Evolutionary conservation across 441 rosid genomes (phyloP), one percentile per base, ranked within the genome.

Genomic region (Adansonia rubrostipa): DNA sequence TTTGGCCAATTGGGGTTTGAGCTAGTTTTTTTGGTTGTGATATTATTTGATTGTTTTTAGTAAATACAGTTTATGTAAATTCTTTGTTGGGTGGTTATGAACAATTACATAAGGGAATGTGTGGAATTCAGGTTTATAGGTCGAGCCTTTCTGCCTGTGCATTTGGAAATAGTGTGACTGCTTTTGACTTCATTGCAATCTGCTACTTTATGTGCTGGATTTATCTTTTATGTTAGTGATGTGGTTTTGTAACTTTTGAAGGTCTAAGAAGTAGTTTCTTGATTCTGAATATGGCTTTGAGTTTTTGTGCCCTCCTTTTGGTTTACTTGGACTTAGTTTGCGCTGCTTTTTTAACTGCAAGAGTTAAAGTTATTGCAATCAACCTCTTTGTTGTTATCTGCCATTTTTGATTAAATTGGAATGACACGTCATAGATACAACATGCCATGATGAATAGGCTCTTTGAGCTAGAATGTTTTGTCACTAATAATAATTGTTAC

Each of bases 21-120:
- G 72, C 13, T 74, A 9, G 36, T 33, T 28, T 68, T 68, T 47
- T 47, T 47, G 72, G 22, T 17, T 42, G 45, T 56, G 42, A 8
- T 56, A 50, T 54, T 63, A 5, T 61, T 80, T 81, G n/a, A 3
- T 14, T 63, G 13, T 65, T 65, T 42, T 67, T 13, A 44, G 15
- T 9, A 44, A 17, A 67, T 44, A 33, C 45, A 67, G 1, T 67
- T 5, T 9, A 5, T 44, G 24, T 3, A 44, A 17, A 15, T 42
- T 66, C 24, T 65, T 40, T 42, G 11, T 17, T 42, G 24, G 33
- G 71, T 5, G 28, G 71, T 4, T 42, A 66, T 44, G 19, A 44
- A 44, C 19, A 17, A 67, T 44, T 44, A 22, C 24, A 66, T 11
- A 10, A 20, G 51, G 28, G 53, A 33, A 22, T 15, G 22, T n/a